Base-by-base conservation (phyloP, 805 yeast genomes). In the Kazachstania kunashirensis region DNA sequence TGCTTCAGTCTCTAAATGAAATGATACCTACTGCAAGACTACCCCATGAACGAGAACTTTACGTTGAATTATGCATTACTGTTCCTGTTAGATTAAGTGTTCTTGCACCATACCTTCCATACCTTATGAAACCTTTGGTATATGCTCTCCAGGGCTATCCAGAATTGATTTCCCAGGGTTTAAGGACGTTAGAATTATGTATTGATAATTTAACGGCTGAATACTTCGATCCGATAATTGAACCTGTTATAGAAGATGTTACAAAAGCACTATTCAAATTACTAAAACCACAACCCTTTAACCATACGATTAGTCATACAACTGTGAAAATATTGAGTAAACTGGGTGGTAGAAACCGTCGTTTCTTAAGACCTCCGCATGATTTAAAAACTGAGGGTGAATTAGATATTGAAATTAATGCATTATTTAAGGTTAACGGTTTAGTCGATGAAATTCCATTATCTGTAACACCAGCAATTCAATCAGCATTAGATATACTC, bases 171-270 rank as follows among this genome's bases (percentile, higher is more conserved):
- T 77, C 88, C 33, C 98, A 92, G 59, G 99, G 99, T 31, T 65
- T 92, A 44, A 68, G 99, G 44, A 94, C 98, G 0, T 72, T 92
- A 40, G 99, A 92, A 54, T 68, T 92, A 6, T 92, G 98, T 55
- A 96, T 92, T 17, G 99, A 92, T 52, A 92, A 94, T 51, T 61
- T 92, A 42, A 94, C 97, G 0, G 94, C 97, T 0, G 95, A 88
- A 46, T 92, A 88, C 57, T 86, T 92, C 58, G 98, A 92, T 50
- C 97, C 98, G 2, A 88, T 92, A 54, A 78, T 92, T 42, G 96
- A 88, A 52, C 97, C 99, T 0, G 96, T 88, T 2, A 78, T 89
- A 37, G 94, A 84, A 42, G 96, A 92, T 48, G 86, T 94, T 2
- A 83, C 88, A 84, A 78, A 80, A 26, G 95, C 96, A 0, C 66